Base-by-base conservation (phyloP, 2,329 filamentous ascomycete genomes). In the Gaeumannomyces sp. region DNA sequence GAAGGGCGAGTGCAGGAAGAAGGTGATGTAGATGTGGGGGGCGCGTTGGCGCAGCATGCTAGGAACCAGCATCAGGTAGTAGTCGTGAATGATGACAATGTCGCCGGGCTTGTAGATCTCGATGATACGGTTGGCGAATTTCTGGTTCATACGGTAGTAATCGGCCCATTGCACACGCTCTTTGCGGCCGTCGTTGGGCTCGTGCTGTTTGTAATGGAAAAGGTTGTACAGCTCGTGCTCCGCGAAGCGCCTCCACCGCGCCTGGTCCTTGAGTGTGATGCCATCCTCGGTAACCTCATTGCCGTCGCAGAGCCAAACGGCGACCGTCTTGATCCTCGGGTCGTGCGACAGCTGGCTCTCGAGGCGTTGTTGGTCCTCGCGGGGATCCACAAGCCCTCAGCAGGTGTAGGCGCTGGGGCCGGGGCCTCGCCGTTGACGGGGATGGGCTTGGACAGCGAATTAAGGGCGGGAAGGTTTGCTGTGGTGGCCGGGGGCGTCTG, bases 121-220 rank as follows among this genome's bases (percentile, higher is more conserved):
- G 66, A 95, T 82, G 71, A 98, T 97, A 68, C 88, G 88, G 75
- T 96, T 90, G 67, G 94, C 93, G 71, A 97, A 97, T 68, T 92
- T 88, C 73, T 92, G 89, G 79, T 97, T 98, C 86, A 97, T 89
- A 64, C 89, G 89, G 75, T 93, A 91, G 78, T 97, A 98, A 77
- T 98, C 93, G 31, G 90, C 87, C 93, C 94, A 98, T 71, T 93
- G 88, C 58, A 90, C 83, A 64, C 91, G 88, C 74, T 95, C 91
- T 25, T 87, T 87, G 69, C 90, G 87, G 50, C 93, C 93, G 74
- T 97, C 91, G 16, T 88, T 91, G 1, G 94, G 92, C 74, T 93
- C 92, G 73, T 96, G 91, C 73, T 95, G 92, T 78, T 96, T 96
- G 82, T 98, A 98, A 77, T 98, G 94, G 74, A 97, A 93, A 13